A percentile compares a stretch with the other conserved stretches of the same genome.
phyloP scores from a whole-genome alignment of 177 flowering plant species.

The Telopea speciosissima region DNA sequence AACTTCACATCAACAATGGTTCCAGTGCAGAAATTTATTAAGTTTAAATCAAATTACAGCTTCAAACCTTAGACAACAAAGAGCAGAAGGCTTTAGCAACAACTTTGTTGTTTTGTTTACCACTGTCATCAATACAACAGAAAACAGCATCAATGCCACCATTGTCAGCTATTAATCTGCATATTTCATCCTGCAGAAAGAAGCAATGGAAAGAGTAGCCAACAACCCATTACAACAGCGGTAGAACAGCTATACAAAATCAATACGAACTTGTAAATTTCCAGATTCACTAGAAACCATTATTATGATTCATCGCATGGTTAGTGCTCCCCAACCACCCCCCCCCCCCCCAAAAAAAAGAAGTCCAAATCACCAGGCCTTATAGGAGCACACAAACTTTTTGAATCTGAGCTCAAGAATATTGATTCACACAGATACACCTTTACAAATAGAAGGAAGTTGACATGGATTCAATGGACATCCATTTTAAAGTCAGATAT shows the following conservation, averaged over 20 bases:
- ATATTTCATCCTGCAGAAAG: slow-evolving; percentile 81
- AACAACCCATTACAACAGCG: not conserved
- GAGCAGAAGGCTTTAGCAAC: slow-evolving; percentile 81
- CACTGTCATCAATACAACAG: slow-evolving; percentile 68
- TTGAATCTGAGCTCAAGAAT: not conserved
- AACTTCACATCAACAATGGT: not conserved
- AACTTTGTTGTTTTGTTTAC: slow-evolving; percentile 57
- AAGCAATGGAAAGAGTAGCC: slow-evolving; percentile 1
- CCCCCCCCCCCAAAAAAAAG: not conserved
- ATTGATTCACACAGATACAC: not conserved
- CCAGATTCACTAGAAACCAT: not conserved
- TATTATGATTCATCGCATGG: not conserved
- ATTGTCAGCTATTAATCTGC: slow-evolving; percentile 72
- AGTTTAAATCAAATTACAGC: not conserved
- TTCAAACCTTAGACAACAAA: slow-evolving; percentile 72
- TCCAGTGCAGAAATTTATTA: not conserved
- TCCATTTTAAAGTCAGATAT: not conserved
- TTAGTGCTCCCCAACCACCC: too few relatives aligned
- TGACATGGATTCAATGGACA: not conserved
- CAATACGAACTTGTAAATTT: not conserved
- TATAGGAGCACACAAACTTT: too few relatives aligned
- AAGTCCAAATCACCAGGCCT: not conserved
- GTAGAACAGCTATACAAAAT: not conserved
- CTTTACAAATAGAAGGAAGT: too few relatives aligned
- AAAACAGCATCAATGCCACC: slow-evolving; percentile 86